Evolutionary conservation across 495 filamentous ascomycete genomes (phyloP).

Genomic region (Achaetomiella virescens): DNA sequence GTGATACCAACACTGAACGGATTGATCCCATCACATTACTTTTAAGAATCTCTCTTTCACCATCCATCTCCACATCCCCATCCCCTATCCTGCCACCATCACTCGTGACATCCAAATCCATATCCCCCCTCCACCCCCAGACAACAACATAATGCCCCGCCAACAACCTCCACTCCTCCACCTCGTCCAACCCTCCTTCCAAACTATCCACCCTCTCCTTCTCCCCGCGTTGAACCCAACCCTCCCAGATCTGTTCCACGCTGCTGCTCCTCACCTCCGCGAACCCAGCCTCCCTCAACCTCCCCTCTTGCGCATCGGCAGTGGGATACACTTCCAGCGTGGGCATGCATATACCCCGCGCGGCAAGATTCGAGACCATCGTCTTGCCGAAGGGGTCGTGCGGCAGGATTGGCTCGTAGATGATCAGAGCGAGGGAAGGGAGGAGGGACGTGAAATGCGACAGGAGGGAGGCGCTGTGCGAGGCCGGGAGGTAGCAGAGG

Average conservation of each 20-base stretch:
- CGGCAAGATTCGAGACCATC: constrained; percentile 86
- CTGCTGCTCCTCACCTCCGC: constrained; percentile 51
- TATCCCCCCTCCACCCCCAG: constrained; percentile 55
- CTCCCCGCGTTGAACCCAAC: constrained; percentile 66
- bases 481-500: constrained; percentile 71
- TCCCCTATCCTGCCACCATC: background rate
- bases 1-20: too few relatives aligned
- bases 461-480: constrained; percentile 57
- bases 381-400: constrained; percentile 78
- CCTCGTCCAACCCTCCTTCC: constrained; percentile 89
- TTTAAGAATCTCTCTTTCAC: background rate
- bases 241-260: constrained; percentile 67
- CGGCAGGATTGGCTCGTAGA: constrained; percentile 87
- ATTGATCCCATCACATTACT: background rate
- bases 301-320: constrained; percentile 55
- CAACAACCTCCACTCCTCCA: constrained; percentile 89
- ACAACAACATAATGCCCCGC: constrained; percentile 84
- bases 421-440: constrained; percentile 53
- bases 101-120: constrained; percentile 15
- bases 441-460: constrained; percentile 54
- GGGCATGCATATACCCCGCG: constrained; percentile 76
- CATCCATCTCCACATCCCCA: constrained; percentile 10
- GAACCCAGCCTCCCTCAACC: constrained; percentile 61
- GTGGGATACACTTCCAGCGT: constrained; percentile 67
- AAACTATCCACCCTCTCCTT: constrained; percentile 70